Evolutionary conservation across 2,329 filamentous ascomycete species (phyloP), one percentile per base, ranked within the genome.

Genomic region (Aspergillus spinulosporus): DNA sequence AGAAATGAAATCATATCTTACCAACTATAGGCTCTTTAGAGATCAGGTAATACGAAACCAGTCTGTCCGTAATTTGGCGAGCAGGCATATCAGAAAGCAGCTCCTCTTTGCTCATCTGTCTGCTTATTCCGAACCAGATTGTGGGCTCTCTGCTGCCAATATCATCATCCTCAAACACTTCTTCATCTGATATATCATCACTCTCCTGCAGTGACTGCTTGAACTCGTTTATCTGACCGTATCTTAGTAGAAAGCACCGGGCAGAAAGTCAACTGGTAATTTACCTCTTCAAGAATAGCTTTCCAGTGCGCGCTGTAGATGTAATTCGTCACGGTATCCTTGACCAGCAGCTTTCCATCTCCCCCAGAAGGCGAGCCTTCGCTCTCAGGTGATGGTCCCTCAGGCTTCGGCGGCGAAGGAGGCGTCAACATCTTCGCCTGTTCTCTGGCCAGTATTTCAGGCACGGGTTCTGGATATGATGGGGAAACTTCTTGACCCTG

Each of bases 241-340:
- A 37, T 3, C 34, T 32, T n/a, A 36, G 49, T 11, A 32, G 12
- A 12, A 3, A 45, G 50, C 39, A 58, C 32, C 44, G 36, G 9
- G 1, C 40, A 21, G 2, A 43, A 15, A 39, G 12, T 3, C 7
- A 40, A 46, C 21, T n/a, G 14, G n/a, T 34, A n/a, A 66, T 69
- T 39, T 39, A 73, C 71, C 64, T 73, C 70, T 56, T 72, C 68
- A 8, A 73, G 57, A 45, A 73, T 72, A 21, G 69, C 69, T 40
- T 67, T 67, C 71, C 71, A 73, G 53, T 73, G 67, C 14, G 68
- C 66, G 37, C 68, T 64, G 50, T 73, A 70, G 39, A 74, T 68
- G 58, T 74, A 74, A 8, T 64, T 73, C 5, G 67, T 72, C 4
- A 66, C 69, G 11, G 65, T 59, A 14, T 71, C 60, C 43, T 68